Evolutionary conservation across 257 asterid species (phyloP).

Genomic region (Phtheirospermum japonicum): DNA sequence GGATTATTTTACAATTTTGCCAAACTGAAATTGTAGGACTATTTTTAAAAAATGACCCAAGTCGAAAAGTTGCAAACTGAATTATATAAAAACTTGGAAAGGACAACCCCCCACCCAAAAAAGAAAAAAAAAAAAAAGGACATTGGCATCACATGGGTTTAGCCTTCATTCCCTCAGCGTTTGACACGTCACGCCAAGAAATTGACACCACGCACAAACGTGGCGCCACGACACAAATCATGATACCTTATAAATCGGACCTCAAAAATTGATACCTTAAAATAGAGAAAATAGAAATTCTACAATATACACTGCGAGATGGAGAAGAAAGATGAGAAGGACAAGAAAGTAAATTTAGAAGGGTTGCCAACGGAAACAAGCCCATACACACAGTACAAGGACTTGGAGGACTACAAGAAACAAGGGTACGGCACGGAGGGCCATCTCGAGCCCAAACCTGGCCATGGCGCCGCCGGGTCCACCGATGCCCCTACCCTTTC

Average conservation of each 20-base stretch:
- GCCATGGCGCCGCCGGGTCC: conserved; percentile 83
- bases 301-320: too few relatives aligned
- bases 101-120: too few relatives aligned
- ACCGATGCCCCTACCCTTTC: conserved; percentile 81
- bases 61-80: too few relatives aligned
- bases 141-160: neutral
- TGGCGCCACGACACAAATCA: conserved; percentile 24
- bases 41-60: too few relatives aligned
- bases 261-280: neutral
- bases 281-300: too few relatives aligned
- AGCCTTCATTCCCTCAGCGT: conserved; percentile 29
- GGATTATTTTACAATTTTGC: too few relatives aligned
- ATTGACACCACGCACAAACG: conserved; percentile 30
- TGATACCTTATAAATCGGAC: neutral
- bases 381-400: conserved; percentile 82
- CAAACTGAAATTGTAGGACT: too few relatives aligned
- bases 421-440: conserved; percentile 82
- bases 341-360: conserved; percentile 33
- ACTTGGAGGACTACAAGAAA: conserved; percentile 82
- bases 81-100: too few relatives aligned
- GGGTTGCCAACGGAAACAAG: conserved; percentile 72
- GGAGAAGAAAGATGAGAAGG: conserved; percentile 37
- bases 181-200: conserved; percentile 34
- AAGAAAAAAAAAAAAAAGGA: neutral
- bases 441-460: conserved; percentile 65